Evolutionary conservation across 176 grass and related monocot genomes (phyloP).

Genomic region (Chrysopogon serrulatus): DNA sequence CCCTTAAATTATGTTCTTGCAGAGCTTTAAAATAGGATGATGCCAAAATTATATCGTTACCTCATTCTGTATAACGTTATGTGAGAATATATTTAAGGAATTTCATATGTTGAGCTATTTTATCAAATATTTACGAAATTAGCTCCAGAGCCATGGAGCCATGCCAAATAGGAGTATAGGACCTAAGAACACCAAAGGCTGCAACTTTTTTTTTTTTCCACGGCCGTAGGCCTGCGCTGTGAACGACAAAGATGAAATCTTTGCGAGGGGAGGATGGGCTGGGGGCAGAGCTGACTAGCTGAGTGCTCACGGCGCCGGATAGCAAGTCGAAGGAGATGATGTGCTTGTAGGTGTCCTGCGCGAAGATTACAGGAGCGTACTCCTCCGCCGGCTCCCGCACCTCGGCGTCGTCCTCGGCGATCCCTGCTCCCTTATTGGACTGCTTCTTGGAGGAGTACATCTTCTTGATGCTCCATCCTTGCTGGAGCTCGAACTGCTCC

Average conservation of each 20-base stretch:
- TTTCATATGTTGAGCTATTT: too few relatives aligned
- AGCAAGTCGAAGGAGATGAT: slow-evolving; percentile 88
- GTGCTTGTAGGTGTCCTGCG: slow-evolving; percentile 72
- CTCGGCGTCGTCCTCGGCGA: slow-evolving; percentile 40
- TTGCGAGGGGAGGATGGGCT: neutral
- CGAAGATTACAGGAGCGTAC: slow-evolving; percentile 91
- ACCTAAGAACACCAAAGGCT: slow-evolving; percentile 2
- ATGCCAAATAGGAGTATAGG: too few relatives aligned
- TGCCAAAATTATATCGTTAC: too few relatives aligned
- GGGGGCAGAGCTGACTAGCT: neutral
- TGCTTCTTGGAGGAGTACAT: slow-evolving; percentile 14
- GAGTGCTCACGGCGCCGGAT: slow-evolving; percentile 48
- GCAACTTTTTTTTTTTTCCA: slow-evolving; percentile 32
- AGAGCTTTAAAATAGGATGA: too few relatives aligned
- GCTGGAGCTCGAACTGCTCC: slow-evolving; percentile 67
- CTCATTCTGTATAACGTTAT: too few relatives aligned
- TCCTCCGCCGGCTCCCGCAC: slow-evolving; percentile 47
- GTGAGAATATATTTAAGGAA: too few relatives aligned
- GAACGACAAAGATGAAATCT: slow-evolving; percentile 18
- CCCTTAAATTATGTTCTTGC: too few relatives aligned
- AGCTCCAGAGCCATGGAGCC: too few relatives aligned
- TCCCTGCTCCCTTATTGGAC: too few relatives aligned
- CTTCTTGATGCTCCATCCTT: slow-evolving; percentile 84
- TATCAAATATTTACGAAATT: too few relatives aligned
- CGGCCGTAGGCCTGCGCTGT: slow-evolving; percentile 13